Percentiles rank a stretch among this genome's conserved stretches.
phyloP scores from a whole-genome alignment of 208 protist genomes.

The Histomonas meleagridis region DNA sequence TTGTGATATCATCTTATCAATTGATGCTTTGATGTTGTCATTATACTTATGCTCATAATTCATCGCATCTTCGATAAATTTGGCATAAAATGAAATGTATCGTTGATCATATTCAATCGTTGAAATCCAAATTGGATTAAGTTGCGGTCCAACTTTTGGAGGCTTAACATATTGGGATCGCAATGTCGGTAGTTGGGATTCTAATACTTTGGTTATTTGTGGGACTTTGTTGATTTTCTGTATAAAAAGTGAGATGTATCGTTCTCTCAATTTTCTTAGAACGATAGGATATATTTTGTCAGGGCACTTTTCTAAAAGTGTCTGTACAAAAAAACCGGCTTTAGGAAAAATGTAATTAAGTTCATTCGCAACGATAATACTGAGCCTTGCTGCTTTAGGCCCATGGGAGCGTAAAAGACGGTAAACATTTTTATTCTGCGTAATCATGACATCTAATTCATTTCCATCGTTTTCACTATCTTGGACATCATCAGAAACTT shows the following conservation, averaged over 20 bases:
- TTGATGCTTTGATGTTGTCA: no score
- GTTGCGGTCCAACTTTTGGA: no score
- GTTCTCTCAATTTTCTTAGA: neutral
- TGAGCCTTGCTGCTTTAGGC: neutral
- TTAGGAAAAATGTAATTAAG: neutral
- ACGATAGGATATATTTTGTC: neutral
- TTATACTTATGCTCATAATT: no score
- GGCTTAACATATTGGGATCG: no score
- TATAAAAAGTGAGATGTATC: neutral
- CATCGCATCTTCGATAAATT: no score
- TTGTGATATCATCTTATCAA: no score
- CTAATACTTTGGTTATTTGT: neutral
- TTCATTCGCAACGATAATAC: neutral
- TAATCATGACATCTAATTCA: neutral
- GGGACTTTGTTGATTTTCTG: neutral
- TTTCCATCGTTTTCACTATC: neutral
- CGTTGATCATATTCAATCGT: no score
- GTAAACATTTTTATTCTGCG: neutral
- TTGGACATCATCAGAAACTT: neutral
- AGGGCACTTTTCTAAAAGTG: neutral
- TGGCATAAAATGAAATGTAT: no score
- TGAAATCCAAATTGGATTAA: no score
- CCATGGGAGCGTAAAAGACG: neutral
- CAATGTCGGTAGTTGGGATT: neutral
- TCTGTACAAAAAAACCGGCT: neutral